These are phyloP conservation scores for Spiromastix sp. DNA, from an alignment of 2,329 filamentous ascomycete species.

Conservation along the genomic window DNA sequence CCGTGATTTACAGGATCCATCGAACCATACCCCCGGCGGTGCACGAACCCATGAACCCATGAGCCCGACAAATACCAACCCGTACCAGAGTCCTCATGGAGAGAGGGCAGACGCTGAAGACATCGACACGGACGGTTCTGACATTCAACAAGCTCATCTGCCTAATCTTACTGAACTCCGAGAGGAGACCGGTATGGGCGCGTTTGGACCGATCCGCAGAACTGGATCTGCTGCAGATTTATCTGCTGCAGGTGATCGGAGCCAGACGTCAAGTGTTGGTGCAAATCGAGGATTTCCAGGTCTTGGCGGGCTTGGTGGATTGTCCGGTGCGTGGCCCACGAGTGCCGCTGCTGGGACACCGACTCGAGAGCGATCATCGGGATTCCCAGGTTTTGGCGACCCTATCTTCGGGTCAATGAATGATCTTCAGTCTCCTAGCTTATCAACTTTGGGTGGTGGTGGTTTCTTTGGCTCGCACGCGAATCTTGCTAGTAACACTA, in stretches of 20 bases:
- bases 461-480: conserved; percentile 55
- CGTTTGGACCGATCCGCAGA: conserved; percentile 45
- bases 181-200: conserved; percentile 37
- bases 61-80: conserved; percentile 92
- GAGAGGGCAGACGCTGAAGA: conserved; percentile 57
- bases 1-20: conserved; percentile 47
- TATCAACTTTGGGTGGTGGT: conserved; percentile 30
- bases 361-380: conserved; percentile 43
- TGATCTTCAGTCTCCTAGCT: conserved; percentile 53
- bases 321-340: conserved; percentile 43
- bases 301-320: conserved; percentile 40
- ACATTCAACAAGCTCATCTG: conserved; percentile 41
- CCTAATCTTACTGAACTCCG: conserved; percentile 44
- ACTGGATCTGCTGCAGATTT: conserved; percentile 46
- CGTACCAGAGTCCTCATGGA: conserved; percentile 81
- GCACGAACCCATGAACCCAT: conserved; percentile 54
- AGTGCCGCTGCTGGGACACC: conserved; percentile 68
- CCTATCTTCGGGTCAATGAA: conserved; percentile 63
- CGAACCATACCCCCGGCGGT: conserved; percentile 44
- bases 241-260: conserved; percentile 70
- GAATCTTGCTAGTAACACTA: conserved; percentile 47
- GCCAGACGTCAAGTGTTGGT: conserved; percentile 82
- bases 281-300: conserved; percentile 54
- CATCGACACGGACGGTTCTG: conserved; percentile 46
- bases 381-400: conserved; percentile 43